These are phyloP conservation scores for Bipolaris oryzae DNA, from an alignment of 2,329 filamentous ascomycete genomes.

Conservation along the genomic window DNA sequence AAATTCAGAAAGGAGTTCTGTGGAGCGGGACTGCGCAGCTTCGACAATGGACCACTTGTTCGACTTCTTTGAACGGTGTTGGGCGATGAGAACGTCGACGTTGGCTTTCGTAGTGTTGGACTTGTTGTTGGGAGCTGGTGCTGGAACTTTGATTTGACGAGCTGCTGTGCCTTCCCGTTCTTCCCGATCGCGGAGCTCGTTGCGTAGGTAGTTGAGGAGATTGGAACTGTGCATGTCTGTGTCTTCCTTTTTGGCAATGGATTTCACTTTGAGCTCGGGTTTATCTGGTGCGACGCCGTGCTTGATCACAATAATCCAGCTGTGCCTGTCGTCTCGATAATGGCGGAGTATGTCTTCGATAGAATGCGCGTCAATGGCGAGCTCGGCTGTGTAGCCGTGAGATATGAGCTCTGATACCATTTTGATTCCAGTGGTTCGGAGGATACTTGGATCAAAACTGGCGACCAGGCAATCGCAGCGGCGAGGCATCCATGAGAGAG, in stretches of 20 bases:
- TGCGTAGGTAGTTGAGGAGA: constrained; percentile 78
- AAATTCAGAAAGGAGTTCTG: constrained; percentile 71
- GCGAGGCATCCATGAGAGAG: constrained; percentile 46
- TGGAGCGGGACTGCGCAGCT: constrained; percentile 64
- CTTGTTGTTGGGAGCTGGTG: constrained; percentile 26
- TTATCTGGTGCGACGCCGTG: constrained; percentile 65
- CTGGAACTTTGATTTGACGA: constrained; percentile 29
- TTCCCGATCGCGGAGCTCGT: constrained; percentile 81
- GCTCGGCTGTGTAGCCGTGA: constrained; percentile 84
- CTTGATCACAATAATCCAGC: constrained; percentile 89
- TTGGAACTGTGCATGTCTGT: constrained; percentile 75
- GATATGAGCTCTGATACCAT: constrained; percentile 81
- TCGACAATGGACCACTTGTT: constrained; percentile 88
- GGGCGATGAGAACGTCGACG: constrained; percentile 82
- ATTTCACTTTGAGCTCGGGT: constrained; percentile 74
- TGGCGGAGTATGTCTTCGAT: constrained; percentile 79
- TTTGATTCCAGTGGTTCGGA: constrained; percentile 77
- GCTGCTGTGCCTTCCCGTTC: constrained; percentile 60
- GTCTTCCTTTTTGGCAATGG: constrained; percentile 74
- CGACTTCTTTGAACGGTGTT: constrained; percentile 87
- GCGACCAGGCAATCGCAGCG: constrained; percentile 89
- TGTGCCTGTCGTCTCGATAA: constrained; percentile 77
- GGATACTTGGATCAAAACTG: constrained; percentile 78
- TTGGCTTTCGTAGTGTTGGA: constrained; percentile 56
- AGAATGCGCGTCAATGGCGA: constrained; percentile 78